Evolutionary conservation across 129 eudicot species (phyloP).

Genomic region (Arctium lappa): DNA sequence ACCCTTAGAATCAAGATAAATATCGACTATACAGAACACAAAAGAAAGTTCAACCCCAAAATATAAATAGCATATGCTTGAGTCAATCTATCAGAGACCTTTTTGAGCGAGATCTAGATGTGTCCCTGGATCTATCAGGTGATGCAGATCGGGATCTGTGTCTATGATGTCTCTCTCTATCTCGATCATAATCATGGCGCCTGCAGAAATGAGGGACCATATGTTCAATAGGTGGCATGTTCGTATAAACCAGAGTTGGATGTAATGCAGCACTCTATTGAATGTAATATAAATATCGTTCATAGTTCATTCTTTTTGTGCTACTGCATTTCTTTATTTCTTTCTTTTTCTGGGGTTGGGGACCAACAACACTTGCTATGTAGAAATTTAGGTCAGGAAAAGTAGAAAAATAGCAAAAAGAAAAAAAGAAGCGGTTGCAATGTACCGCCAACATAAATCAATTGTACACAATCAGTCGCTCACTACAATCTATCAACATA

Average conservation of each 20-base stretch:
- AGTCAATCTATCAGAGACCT: constrained; percentile 36
- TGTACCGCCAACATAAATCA: background rate
- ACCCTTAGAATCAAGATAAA: background rate
- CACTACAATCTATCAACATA: background rate
- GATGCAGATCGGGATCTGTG: constrained; percentile 65
- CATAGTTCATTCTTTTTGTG: background rate
- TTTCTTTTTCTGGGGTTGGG: background rate
- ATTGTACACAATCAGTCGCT: background rate
- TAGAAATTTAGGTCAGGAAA: background rate
- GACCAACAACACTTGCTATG: background rate
- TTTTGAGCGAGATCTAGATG: constrained; percentile 57
- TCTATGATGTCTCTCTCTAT: constrained; percentile 63
- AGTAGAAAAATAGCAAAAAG: background rate
- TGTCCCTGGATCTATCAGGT: constrained; percentile 50
- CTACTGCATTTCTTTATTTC: background rate
- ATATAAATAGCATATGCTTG: background rate
- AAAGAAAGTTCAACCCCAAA: background rate
- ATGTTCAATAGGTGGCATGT: background rate
- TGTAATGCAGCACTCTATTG: background rate
- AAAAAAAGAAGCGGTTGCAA: background rate
- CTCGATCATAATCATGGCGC: constrained; percentile 53
- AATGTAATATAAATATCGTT: background rate
- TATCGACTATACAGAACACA: background rate
- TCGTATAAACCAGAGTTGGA: background rate
- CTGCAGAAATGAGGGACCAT: constrained; percentile 39